Conservation (phyloP, 768 basidiomycete genomes). For the Cytidiella melzeri region DNA sequence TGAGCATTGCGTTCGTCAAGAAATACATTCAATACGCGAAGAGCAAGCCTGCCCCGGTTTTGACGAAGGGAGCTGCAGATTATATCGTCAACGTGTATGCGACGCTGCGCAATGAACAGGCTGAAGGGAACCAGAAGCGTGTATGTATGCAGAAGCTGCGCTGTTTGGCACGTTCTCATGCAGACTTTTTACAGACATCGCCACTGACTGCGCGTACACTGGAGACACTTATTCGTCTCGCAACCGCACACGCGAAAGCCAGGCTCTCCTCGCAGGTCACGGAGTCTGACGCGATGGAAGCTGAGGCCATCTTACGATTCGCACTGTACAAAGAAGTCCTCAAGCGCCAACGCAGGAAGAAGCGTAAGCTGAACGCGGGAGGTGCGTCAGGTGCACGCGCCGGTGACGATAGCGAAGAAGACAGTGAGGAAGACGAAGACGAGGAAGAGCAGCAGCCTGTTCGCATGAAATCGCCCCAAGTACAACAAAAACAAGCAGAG, state of each 20-base stretch:
- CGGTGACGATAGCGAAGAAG: conserved; percentile 42
- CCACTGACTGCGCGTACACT: conserved; percentile 97
- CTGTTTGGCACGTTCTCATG: not conserved
- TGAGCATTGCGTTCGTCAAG: conserved; percentile 93
- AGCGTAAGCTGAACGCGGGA: conserved; percentile 78
- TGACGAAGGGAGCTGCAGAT: conserved; percentile 93
- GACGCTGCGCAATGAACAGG: conserved; percentile 84
- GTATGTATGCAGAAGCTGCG: conserved; percentile 30
- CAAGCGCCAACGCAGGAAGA: conserved; percentile 73
- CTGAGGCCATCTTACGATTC: conserved; percentile 94
- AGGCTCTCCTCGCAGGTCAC: conserved; percentile 83
- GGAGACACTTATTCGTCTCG: conserved; percentile 95
- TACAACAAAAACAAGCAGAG: conserved; percentile 48
- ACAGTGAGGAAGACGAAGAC: conserved; percentile 41
- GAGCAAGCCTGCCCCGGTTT: conserved; percentile 72
- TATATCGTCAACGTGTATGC: conserved; percentile 92
- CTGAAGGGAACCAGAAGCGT: conserved; percentile 85
- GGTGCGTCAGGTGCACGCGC: conserved; percentile 34
- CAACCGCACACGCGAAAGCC: conserved; percentile 97
- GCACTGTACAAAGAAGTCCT: conserved; percentile 97
- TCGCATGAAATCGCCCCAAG: conserved; percentile 42
- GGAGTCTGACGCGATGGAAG: conserved; percentile 78
- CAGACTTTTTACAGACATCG: conserved; percentile 60
- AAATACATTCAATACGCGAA: conserved; percentile 99
- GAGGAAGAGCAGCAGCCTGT: conserved; percentile 46